Evolutionary conservation across 768 basidiomycete species (phyloP), one percentile per base, ranked within the genome.

Genomic region (Phylloporus sp.): DNA sequence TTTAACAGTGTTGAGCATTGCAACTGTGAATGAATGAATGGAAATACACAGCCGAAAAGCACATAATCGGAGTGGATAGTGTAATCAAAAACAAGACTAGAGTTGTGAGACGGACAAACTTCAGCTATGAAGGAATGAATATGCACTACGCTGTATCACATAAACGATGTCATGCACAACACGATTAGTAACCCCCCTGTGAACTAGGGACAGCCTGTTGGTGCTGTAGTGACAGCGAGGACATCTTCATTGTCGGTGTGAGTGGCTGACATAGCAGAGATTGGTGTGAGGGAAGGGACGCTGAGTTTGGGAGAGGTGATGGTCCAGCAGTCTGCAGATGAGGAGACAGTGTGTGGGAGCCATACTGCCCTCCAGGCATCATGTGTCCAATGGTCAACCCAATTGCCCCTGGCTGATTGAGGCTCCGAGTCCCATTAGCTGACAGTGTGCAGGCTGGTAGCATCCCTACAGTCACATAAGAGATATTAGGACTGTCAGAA

Each of bases 201-300:
- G 72, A 75, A 48, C 70, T 73, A 20, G 74, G 73, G 21, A 77
- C 73, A 15, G 69, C 65, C 55, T 78, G 77, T 53, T 79, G 78
- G 47, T 77, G 77, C 59, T 77, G 78, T 43, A 79, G 56, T 24
- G 76, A 74, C 11, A 80, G 80, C 3, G 79, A 80, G 23, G 74
- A 67, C 65, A 77, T 73, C 22, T 71, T 69, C 69, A 79, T 69
- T 31, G 73, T 76, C 6, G 78, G 75, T 2, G 76, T 74, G 46
- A 75, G 68, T 15, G 73, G 67, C 17, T 74, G 66, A 15, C 76
- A 73, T 4, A 78, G 74, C 9, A 78, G 75, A 3, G 78, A 74
- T 47, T 78, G 75, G 22, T 67, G 65, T 3, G 61, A 21, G 3
- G 61, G 58, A 4, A 64, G 52, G 9, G 73, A 61, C 41, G 72